These are phyloP conservation scores for Apiotrichum porosum DNA, from an alignment of 1,284 basidiomycete genomes.

Conservation along the genomic window DNA sequence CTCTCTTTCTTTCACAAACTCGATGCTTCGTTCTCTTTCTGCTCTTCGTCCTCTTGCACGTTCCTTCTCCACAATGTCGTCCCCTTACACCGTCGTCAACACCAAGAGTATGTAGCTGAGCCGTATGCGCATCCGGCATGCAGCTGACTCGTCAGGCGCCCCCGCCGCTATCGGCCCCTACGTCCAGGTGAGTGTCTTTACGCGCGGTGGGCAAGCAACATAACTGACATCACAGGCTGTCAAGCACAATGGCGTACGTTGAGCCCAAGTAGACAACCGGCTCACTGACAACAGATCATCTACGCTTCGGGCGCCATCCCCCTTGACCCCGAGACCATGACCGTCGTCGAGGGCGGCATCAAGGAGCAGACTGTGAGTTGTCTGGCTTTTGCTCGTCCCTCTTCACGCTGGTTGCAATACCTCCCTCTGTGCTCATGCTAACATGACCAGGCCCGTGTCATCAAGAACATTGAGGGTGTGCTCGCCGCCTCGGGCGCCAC, in stretches of 20 bases:
- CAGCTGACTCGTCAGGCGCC: slow-evolving; percentile 56
- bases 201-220: neutral
- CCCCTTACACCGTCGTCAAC: slow-evolving; percentile 46
- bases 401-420: too few species aligned
- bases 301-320: slow-evolving; percentile 90
- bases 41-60: slow-evolving; percentile 2
- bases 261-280: neutral
- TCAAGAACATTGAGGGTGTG: slow-evolving; percentile 80
- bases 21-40: too few species aligned
- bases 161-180: slow-evolving; percentile 86
- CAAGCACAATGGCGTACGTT: slow-evolving; percentile 64
- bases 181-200: slow-evolving; percentile 50
- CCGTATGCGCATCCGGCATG: too few species aligned
- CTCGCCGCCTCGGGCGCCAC: slow-evolving; percentile 76
- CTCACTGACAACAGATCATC: slow-evolving; percentile 58
- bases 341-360: slow-evolving; percentile 72
- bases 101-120: slow-evolving; percentile 47
- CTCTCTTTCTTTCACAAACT: too few species aligned
- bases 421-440: too few species aligned
- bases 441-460: slow-evolving; percentile 58
- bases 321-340: slow-evolving; percentile 68
- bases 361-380: slow-evolving; percentile 65
- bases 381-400: too few species aligned
- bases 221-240: slow-evolving; percentile 60
- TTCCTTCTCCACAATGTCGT: slow-evolving; percentile 22